phyloP scores from a whole-genome alignment of 805 yeast genomes.

The Kluyveromyces starmeri region DNA sequence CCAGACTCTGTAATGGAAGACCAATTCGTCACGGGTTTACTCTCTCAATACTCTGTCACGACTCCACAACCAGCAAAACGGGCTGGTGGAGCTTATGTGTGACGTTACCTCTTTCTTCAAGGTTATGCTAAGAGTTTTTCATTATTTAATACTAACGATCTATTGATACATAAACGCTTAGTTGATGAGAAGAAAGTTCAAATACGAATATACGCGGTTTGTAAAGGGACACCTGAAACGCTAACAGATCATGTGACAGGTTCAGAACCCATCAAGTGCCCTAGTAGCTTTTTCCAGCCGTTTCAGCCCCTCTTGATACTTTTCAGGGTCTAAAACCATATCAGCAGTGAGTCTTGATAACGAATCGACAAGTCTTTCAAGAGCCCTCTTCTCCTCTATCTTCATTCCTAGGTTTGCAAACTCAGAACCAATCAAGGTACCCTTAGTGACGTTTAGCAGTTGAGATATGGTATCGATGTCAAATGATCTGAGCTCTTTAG shows the following conservation, averaged over 20 bases:
- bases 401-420: conserved; percentile 69
- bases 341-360: conserved; percentile 81
- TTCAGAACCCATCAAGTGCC: conserved; percentile 73
- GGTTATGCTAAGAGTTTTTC: no score
- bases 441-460: conserved; percentile 33
- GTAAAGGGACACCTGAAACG: no score
- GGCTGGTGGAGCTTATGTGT: no score
- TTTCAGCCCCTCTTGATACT: conserved; percentile 71
- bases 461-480: conserved; percentile 31
- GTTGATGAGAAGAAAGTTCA: no score
- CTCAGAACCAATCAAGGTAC: conserved; percentile 43
- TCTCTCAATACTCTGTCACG: no score
- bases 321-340: conserved; percentile 76
- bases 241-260: background rate
- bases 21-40: no score
- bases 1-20: no score
- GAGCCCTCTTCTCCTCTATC: conserved; percentile 61
- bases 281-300: conserved; percentile 74
- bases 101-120: no score
- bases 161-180: no score
- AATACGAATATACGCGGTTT: no score
- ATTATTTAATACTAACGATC: no score
- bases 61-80: no score
- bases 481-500: conserved; percentile 15
- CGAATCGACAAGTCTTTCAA: conserved; percentile 82